A percentile compares a stretch with the other conserved stretches of the same genome.
phyloP scores from a whole-genome alignment of 2,329 filamentous ascomycete species.

The Aaosphaeria pasadenensis region DNA sequence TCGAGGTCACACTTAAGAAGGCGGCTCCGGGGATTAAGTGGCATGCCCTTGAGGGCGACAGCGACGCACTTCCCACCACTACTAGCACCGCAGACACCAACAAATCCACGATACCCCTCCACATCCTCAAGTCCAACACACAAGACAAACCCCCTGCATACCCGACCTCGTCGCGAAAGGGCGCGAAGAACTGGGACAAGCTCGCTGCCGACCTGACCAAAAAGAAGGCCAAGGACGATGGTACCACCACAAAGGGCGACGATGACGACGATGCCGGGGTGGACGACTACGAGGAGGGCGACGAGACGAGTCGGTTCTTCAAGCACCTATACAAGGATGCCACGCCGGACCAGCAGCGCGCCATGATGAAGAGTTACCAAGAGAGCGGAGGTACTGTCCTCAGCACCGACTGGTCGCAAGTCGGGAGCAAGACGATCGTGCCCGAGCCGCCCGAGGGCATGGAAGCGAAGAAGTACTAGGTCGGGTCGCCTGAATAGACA shows the following conservation, averaged over 20 bases:
- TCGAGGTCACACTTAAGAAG: slow-evolving; percentile 75
- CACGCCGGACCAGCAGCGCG: slow-evolving; percentile 75
- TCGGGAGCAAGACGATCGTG: slow-evolving; percentile 68
- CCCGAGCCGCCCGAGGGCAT: slow-evolving; percentile 73
- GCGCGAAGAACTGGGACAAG: slow-evolving; percentile 91
- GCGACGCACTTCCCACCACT: background rate
- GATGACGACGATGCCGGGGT: slow-evolving; percentile 38
- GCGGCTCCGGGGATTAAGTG: slow-evolving; percentile 64
- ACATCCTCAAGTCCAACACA: slow-evolving; percentile 16
- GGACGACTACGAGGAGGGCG: slow-evolving; percentile 54
- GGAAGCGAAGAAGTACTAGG: slow-evolving; percentile 67
- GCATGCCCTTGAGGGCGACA: slow-evolving; percentile 53
- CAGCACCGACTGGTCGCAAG: slow-evolving; percentile 89
- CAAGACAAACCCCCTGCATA: slow-evolving; percentile 58
- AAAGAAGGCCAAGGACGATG: slow-evolving; percentile 14
- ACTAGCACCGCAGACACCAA: slow-evolving; percentile 5
- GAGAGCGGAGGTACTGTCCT: slow-evolving; percentile 93
- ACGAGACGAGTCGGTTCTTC: slow-evolving; percentile 79
- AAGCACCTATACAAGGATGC: slow-evolving; percentile 79
- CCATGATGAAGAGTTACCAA: slow-evolving; percentile 96
- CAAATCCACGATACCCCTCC: slow-evolving; percentile 11
- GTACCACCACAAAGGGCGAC: slow-evolving; percentile 13
- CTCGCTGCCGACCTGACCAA: slow-evolving; percentile 53
- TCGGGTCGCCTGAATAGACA: too few species aligned
- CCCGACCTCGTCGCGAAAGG: slow-evolving; percentile 79